These are phyloP conservation scores for Neurospora terricola DNA, from an alignment of 495 filamentous ascomycete genomes.

Conservation along the genomic window DNA sequence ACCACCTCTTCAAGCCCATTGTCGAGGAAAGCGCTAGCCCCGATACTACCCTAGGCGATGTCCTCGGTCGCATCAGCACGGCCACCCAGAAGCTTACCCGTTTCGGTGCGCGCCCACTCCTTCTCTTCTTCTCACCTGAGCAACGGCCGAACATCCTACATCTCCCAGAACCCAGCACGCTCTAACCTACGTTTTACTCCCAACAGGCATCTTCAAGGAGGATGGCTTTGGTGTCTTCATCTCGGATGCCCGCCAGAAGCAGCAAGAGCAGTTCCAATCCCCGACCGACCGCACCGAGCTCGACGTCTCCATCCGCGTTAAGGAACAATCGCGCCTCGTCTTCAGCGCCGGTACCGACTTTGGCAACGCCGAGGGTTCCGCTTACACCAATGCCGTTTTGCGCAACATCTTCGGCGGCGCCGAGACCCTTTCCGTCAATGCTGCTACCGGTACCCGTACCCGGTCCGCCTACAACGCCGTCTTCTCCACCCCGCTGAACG, in stretches of 20 bases:
- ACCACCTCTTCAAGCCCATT: slow-evolving; percentile 66
- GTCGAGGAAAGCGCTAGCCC: slow-evolving; percentile 55
- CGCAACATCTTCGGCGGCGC: slow-evolving; percentile 94
- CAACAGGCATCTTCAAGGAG: slow-evolving; percentile 75
- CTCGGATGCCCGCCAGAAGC: slow-evolving; percentile 49
- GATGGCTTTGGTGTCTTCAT: slow-evolving; percentile 71
- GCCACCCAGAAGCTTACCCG: slow-evolving; percentile 64
- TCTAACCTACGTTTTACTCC: slow-evolving; percentile 4
- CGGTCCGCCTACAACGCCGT: slow-evolving; percentile 76
- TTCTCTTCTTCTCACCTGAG: not conserved
- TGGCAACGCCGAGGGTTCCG: slow-evolving; percentile 83
- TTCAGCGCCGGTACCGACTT: slow-evolving; percentile 89
- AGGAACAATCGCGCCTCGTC: slow-evolving; percentile 67
- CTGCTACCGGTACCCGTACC: slow-evolving; percentile 78
- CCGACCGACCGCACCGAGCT: slow-evolving; percentile 59
- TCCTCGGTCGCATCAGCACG: slow-evolving; percentile 56
- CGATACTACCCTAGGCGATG: slow-evolving; percentile 67
- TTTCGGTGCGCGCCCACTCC: slow-evolving; percentile 51
- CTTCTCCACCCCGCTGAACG: slow-evolving; percentile 67
- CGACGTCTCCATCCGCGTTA: slow-evolving; percentile 62
- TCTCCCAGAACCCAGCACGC: not conserved
- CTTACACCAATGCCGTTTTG: slow-evolving; percentile 71
- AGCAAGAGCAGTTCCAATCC: slow-evolving; percentile 30
- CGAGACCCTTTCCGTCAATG: slow-evolving; percentile 73
- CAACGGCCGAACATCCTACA: not conserved